Conservation (phyloP, 2,329 filamentous ascomycete genomes). For the Pyricularia pennisetigena region DNA sequence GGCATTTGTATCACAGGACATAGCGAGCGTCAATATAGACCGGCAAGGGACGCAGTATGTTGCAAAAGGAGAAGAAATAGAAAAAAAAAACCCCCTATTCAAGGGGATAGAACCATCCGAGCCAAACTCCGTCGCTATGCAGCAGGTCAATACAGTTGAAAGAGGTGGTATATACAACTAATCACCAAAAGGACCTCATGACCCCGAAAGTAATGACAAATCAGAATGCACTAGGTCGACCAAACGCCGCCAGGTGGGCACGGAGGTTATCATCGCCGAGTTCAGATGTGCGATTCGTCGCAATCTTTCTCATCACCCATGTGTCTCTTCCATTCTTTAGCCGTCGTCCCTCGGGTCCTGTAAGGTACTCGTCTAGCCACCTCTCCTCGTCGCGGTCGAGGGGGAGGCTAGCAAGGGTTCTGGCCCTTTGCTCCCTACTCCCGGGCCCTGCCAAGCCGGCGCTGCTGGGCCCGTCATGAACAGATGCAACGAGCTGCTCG, state of each 20-base stretch:
- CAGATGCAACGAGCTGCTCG: slow-evolving; percentile 51
- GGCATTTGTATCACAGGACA: neutral
- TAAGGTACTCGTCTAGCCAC: slow-evolving; percentile 64
- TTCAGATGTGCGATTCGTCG: slow-evolving; percentile 49
- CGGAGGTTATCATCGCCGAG: slow-evolving; percentile 26
- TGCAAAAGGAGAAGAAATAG: too few relatives aligned
- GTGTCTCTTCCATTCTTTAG: slow-evolving; percentile 62
- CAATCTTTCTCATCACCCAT: slow-evolving; percentile 62
- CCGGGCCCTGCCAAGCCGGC: neutral
- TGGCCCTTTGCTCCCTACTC: slow-evolving; percentile 12
- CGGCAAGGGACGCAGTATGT: neutral
- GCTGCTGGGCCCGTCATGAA: slow-evolving; percentile 25
- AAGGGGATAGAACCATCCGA: neutral
- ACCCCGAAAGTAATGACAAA: neutral
- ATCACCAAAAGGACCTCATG: neutral
- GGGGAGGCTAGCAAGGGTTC: slow-evolving; percentile 56
- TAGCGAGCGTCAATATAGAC: neutral
- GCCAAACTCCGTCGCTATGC: slow-evolving; percentile 5
- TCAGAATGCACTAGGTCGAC: neutral
- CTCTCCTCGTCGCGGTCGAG: slow-evolving; percentile 60
- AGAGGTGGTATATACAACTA: neutral
- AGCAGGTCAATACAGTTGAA: neutral
- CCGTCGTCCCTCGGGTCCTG: slow-evolving; percentile 52
- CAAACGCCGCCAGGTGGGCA: neutral
- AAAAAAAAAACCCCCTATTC: neutral